Conservation (phyloP, 1,284 basidiomycete species). For the Tausonia pullulans region DNA sequence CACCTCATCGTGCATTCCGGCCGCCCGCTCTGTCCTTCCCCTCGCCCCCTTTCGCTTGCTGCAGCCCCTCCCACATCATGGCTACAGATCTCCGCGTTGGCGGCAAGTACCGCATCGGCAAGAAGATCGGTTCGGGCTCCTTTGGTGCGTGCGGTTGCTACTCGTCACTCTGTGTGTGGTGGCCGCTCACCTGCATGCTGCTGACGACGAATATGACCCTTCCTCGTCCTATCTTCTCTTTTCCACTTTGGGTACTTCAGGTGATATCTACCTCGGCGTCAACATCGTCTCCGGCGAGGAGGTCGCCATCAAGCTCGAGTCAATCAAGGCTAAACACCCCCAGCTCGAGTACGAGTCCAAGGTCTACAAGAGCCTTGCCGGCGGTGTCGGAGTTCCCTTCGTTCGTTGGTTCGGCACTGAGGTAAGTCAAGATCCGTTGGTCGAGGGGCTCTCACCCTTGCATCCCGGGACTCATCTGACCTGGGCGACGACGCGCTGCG, state of each 20-base stretch:
- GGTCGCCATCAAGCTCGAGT: slow-evolving; percentile 99
- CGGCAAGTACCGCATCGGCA: slow-evolving; percentile 96
- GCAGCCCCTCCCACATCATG: slow-evolving; percentile 21
- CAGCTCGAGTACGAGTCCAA: slow-evolving; percentile 98
- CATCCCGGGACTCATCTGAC: too few species aligned
- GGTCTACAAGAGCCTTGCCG: slow-evolving; percentile 93
- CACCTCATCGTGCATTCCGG: too few species aligned
- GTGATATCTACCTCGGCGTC: slow-evolving; percentile 98
- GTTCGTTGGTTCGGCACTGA: slow-evolving; percentile 98
- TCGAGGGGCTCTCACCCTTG: too few species aligned
- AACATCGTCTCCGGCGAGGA: slow-evolving; percentile 99
- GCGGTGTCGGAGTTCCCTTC: slow-evolving; percentile 96
- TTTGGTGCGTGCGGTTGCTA: slow-evolving; percentile 58
- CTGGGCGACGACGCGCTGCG: too few species aligned
- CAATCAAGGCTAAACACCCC: slow-evolving; percentile 99
- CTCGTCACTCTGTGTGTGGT: not conserved
- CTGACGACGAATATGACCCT: too few species aligned
- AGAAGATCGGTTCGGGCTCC: slow-evolving; percentile 99
- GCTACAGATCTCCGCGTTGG: slow-evolving; percentile 87
- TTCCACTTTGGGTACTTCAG: slow-evolving; percentile 35
- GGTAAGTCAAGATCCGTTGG: slow-evolving; percentile 1
- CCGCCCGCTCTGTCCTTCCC: too few species aligned
- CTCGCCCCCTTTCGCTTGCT: not conserved
- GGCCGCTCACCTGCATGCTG: too few species aligned
- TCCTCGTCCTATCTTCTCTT: not conserved